These are phyloP conservation scores for Amanita rubescens DNA, from an alignment of 768 basidiomycete genomes.

Conservation along the genomic window DNA sequence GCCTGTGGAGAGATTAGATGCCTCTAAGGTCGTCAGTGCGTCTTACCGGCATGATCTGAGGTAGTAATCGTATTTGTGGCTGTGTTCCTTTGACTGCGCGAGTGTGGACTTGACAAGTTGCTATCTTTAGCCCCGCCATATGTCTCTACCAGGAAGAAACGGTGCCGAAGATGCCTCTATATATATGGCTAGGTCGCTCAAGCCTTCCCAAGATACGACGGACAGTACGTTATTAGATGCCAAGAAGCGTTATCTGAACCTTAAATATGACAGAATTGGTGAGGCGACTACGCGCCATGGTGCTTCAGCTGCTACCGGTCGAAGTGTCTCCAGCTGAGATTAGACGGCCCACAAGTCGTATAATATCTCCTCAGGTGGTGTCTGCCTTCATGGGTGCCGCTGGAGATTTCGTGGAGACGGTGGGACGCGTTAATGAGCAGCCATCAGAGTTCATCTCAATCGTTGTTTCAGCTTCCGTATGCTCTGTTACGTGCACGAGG, in stretches of 20 bases:
- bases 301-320: slow-evolving; percentile 67
- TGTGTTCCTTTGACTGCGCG: too few species aligned
- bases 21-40: neutral
- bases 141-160: slow-evolving; percentile 17
- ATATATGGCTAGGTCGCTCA: slow-evolving; percentile 36
- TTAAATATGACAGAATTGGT: slow-evolving; percentile 54
- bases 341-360: slow-evolving; percentile 69
- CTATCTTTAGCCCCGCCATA: too few species aligned
- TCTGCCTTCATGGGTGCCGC: slow-evolving; percentile 70
- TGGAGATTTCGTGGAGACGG: slow-evolving; percentile 83
- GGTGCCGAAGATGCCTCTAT: slow-evolving; percentile 40
- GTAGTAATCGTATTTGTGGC: too few species aligned
- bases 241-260: neutral
- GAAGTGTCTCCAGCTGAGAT: slow-evolving; percentile 65
- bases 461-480: slow-evolving; percentile 58
- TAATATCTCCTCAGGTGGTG: slow-evolving; percentile 79
- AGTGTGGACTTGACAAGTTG: too few species aligned
- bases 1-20: slow-evolving; percentile 47
- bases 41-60: slow-evolving; percentile 65
- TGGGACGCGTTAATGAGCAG: slow-evolving; percentile 26
- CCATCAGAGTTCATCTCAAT: neutral
- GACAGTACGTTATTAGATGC: slow-evolving; percentile 47
- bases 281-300: slow-evolving; percentile 70
- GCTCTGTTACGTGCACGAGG: slow-evolving; percentile 70
- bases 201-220: slow-evolving; percentile 62